Conservation (phyloP, 148 eudicot species). For the Hydrangea macrophylla region DNA sequence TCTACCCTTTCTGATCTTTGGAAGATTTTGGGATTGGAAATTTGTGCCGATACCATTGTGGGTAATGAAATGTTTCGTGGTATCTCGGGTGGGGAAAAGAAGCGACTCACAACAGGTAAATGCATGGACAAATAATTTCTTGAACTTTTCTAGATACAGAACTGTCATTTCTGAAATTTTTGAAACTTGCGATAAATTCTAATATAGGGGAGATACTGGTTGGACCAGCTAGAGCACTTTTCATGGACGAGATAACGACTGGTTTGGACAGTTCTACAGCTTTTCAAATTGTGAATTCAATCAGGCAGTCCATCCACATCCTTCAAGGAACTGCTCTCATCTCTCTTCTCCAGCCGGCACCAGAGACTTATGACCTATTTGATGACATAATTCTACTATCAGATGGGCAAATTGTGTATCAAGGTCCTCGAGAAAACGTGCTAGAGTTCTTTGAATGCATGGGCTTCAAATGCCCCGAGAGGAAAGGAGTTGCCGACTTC, state of each 20-base stretch:
- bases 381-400: constrained; percentile 36
- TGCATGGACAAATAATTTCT: background rate
- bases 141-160: background rate
- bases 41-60: constrained; percentile 25
- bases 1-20: too few species aligned
- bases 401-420: constrained; percentile 31
- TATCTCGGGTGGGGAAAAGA: constrained; percentile 30
- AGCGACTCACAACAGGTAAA: constrained; percentile 26
- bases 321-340: constrained; percentile 30
- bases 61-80: constrained; percentile 27
- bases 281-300: constrained; percentile 32
- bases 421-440: constrained; percentile 33
- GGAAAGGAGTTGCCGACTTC: constrained; percentile 38
- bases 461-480: constrained; percentile 40
- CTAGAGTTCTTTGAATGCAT: constrained; percentile 33
- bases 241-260: constrained; percentile 38
- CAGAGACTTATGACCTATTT: too few species aligned
- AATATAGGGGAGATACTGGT: constrained; percentile 39
- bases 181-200: background rate
- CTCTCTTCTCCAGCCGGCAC: constrained; percentile 41
- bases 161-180: background rate
- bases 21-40: constrained; percentile 29
- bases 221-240: constrained; percentile 43
- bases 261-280: constrained; percentile 40
- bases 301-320: too few species aligned